Percentiles rank a stretch among this genome's conserved stretches.
These are phyloP conservation scores for Euclidium syriacum DNA, from an alignment of 345 rosid species.

Conservation along the genomic window DNA sequence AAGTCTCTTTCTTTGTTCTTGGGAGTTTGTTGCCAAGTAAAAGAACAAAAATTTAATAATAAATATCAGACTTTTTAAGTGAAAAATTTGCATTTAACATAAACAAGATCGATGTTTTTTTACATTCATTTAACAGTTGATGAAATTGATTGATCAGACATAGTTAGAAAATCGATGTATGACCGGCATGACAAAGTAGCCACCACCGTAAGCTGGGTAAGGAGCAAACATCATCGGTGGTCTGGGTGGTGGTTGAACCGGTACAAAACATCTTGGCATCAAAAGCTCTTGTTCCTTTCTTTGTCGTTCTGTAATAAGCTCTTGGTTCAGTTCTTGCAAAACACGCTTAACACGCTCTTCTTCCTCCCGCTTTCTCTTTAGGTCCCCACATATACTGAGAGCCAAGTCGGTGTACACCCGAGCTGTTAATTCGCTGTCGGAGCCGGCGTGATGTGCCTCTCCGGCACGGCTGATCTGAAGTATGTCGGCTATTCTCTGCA, in stretches of 20 bases:
- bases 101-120: too few relatives aligned
- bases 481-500: background rate
- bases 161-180: background rate
- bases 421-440: conserved; percentile 20
- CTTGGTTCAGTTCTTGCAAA: background rate
- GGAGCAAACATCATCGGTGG: background rate
- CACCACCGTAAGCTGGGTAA: background rate
- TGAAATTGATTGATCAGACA: background rate
- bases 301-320: too few relatives aligned
- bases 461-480: background rate
- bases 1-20: conserved; percentile 7
- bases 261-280: background rate
- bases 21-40: background rate
- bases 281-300: background rate
- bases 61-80: too few relatives aligned
- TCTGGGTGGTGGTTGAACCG: background rate
- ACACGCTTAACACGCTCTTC: background rate
- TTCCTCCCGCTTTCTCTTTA: background rate
- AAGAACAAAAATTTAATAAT: background rate
- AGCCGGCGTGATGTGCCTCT: conserved; percentile 23
- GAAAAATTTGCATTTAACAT: too few relatives aligned
- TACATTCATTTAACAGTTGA: too few relatives aligned
- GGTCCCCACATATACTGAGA: background rate
- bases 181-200: background rate
- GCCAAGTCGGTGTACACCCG: background rate